Conservation (phyloP, 345 rosid genomes). For the Noccaea caerulescens region DNA sequence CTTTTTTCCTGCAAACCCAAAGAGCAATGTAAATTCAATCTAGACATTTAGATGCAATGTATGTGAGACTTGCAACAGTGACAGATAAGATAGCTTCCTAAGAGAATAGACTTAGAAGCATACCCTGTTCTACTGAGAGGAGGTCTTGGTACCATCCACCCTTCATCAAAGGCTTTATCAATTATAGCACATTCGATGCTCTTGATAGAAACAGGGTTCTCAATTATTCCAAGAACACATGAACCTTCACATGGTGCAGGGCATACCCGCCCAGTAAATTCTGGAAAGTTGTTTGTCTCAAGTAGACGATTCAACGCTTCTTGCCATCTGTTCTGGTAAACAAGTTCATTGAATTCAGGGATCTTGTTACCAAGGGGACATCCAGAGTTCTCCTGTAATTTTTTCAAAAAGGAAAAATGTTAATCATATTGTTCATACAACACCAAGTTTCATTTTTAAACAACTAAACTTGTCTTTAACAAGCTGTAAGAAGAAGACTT, state of each 20-base stretch:
- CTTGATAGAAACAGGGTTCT: slow-evolving; percentile 97
- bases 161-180: slow-evolving; percentile 96
- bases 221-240: slow-evolving; percentile 99
- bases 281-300: slow-evolving; percentile 98
- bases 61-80: slow-evolving; percentile 1
- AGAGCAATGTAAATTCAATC: background rate
- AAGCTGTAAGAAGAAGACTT: slow-evolving; percentile 1
- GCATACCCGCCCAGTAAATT: slow-evolving; percentile 98
- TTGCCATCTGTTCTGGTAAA: slow-evolving; percentile 97
- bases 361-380: slow-evolving; percentile 99
- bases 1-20: slow-evolving; percentile 64
- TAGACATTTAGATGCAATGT: background rate
- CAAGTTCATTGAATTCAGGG: slow-evolving; percentile 97
- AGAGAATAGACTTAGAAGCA: slow-evolving; percentile 21
- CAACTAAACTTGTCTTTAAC: background rate
- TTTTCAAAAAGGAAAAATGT: background rate
- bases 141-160: slow-evolving; percentile 97
- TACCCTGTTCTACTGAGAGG: slow-evolving; percentile 92
- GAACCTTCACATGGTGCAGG: slow-evolving; percentile 99
- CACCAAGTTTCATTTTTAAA: background rate
- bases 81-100: slow-evolving; percentile 4
- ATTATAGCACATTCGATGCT: slow-evolving; percentile 89
- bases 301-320: slow-evolving; percentile 96
- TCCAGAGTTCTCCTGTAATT: slow-evolving; percentile 87
- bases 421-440: background rate